Percentiles rank a stretch among this genome's conserved stretches.
Evolutionary conservation across 129 eudicot genomes (phyloP).

Genomic region (Dittrichia graveolens): DNA sequence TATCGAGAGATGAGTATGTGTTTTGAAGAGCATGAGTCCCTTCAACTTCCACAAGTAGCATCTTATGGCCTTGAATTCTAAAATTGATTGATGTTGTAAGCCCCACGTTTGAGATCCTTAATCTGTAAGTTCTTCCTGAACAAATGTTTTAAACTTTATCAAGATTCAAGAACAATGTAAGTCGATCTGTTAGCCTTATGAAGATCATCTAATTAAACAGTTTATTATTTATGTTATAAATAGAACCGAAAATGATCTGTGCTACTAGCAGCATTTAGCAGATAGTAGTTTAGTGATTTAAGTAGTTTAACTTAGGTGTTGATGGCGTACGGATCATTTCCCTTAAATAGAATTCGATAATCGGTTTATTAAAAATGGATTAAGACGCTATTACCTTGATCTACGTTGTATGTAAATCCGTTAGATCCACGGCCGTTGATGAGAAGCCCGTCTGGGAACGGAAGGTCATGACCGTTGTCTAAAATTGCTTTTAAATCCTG

Average conservation of each 20-base stretch:
- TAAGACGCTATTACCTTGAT: slow-evolving; percentile 48
- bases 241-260: no score
- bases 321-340: no score
- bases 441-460: slow-evolving; percentile 74
- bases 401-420: slow-evolving; percentile 54
- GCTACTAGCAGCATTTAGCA: no score
- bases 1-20: slow-evolving; percentile 59
- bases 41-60: slow-evolving; percentile 63
- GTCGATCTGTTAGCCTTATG: no score
- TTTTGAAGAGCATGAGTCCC: slow-evolving; percentile 71
- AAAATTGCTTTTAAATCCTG: slow-evolving; percentile 59
- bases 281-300: no score
- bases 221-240: no score
- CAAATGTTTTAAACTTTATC: background rate
- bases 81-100: slow-evolving; percentile 61
- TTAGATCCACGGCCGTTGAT: slow-evolving; percentile 66
- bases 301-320: no score
- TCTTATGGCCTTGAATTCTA: slow-evolving; percentile 66
- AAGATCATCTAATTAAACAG: no score
- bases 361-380: no score
- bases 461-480: slow-evolving; percentile 64
- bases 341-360: background rate
- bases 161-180: background rate
- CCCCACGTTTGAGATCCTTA: slow-evolving; percentile 72
- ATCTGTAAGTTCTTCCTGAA: slow-evolving; percentile 62